phyloP scores from a whole-genome alignment of 139 green algal species.

The Yamagishiella unicocca region DNA sequence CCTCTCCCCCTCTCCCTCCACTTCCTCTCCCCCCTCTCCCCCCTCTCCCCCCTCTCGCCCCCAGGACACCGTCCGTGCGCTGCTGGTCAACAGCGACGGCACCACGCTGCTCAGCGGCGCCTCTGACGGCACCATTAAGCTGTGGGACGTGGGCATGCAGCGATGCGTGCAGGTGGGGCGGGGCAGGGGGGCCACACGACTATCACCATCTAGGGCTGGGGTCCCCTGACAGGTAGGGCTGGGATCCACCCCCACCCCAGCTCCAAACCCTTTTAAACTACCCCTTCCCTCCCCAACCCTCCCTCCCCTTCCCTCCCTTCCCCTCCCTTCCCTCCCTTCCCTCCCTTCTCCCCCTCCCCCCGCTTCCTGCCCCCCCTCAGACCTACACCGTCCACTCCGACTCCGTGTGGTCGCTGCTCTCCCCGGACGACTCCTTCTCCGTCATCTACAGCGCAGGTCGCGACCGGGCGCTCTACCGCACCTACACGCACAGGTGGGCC shows the following conservation, averaged over 20 bases:
- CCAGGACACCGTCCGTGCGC: constrained; percentile 86
- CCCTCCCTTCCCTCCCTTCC: not conserved
- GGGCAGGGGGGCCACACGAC: not conserved
- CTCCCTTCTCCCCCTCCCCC: not conserved
- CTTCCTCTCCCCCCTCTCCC: not conserved
- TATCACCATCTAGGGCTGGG: no score
- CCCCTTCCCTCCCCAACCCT: not conserved
- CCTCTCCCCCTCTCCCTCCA: not conserved
- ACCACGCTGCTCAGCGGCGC: constrained; percentile 80
- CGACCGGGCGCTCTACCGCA: constrained; percentile 84
- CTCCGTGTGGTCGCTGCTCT: constrained; percentile 88
- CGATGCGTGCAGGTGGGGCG: constrained; percentile 78
- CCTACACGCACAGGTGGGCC: constrained; percentile 63
- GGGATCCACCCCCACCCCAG: no score
- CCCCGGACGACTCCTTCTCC: constrained; percentile 56
- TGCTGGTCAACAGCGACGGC: constrained; percentile 79
- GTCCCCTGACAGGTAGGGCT: no score
- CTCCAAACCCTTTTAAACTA: no score
- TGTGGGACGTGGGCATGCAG: constrained; percentile 94
- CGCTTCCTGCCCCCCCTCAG: constrained; percentile 40
- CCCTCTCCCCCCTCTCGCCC: not conserved
- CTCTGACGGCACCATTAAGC: constrained; percentile 87
- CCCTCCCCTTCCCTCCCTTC: not conserved
- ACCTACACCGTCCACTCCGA: constrained; percentile 87
- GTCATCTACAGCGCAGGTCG: constrained; percentile 85